phyloP scores from a whole-genome alignment of 1,139 yeast genomes.

The Pichia sp. region DNA sequence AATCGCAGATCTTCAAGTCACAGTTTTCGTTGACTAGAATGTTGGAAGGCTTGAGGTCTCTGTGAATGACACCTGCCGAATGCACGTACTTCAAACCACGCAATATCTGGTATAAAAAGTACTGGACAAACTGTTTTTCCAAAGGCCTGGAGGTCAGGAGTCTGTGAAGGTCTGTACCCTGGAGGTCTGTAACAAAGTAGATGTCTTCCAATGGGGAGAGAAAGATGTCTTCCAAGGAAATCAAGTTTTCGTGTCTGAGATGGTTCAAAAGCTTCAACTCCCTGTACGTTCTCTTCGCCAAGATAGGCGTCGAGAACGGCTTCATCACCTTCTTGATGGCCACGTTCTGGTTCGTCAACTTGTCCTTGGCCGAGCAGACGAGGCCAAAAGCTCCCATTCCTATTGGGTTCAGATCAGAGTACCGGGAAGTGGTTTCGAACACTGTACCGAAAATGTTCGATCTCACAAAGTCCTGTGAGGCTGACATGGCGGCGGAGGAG shows the following conservation, averaged over 20 bases:
- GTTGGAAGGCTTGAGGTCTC: slow-evolving; percentile 92
- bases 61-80: slow-evolving; percentile 94
- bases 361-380: slow-evolving; percentile 94
- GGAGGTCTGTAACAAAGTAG: slow-evolving; percentile 92
- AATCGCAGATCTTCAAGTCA: slow-evolving; percentile 93
- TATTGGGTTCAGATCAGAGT: slow-evolving; percentile 90
- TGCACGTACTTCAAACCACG: slow-evolving; percentile 94
- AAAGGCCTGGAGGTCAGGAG: slow-evolving; percentile 87
- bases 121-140: slow-evolving; percentile 94
- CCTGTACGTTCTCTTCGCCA: slow-evolving; percentile 94
- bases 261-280: slow-evolving; percentile 92
- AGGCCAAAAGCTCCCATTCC: slow-evolving; percentile 99
- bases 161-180: slow-evolving; percentile 94
- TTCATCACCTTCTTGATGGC: slow-evolving; percentile 98
- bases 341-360: slow-evolving; percentile 78
- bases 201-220: slow-evolving; percentile 94
- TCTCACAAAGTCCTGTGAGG: slow-evolving; percentile 31
- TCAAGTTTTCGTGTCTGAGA: slow-evolving; percentile 88
- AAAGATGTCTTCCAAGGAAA: slow-evolving; percentile 89
- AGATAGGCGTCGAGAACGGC: slow-evolving; percentile 90
- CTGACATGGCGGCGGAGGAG: slow-evolving; percentile 6
- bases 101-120: slow-evolving; percentile 88
- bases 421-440: slow-evolving; percentile 88
- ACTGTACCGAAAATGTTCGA: slow-evolving; percentile 78
- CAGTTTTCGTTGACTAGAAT: slow-evolving; percentile 92